These are phyloP conservation scores for Sechiopsis laciniata DNA, from an alignment of 306 rosid species.

Conservation along the genomic window DNA sequence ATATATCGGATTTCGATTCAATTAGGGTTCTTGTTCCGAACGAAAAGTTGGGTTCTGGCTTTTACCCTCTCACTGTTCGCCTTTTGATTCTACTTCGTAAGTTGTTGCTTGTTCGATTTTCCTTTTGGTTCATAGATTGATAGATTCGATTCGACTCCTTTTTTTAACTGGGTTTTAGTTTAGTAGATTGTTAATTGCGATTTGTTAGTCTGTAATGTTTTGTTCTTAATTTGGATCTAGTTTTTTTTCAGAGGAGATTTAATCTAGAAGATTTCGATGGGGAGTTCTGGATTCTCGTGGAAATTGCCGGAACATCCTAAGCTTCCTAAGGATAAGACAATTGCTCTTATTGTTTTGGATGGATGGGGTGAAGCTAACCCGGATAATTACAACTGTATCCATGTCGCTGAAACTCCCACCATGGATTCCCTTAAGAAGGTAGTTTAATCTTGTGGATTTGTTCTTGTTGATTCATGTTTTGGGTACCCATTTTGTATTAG, in stretches of 20 bases:
- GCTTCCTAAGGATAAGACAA: slow-evolving; percentile 80
- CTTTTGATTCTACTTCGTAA: not conserved
- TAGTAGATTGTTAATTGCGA: not conserved
- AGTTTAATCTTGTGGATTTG: slow-evolving; percentile 4
- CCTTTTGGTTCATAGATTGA: not conserved
- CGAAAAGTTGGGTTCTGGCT: not conserved
- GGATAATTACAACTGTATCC: slow-evolving; percentile 75
- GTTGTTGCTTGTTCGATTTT: not conserved
- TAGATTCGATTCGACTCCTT: not conserved
- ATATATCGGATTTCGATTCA: not conserved
- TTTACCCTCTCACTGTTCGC: not conserved
- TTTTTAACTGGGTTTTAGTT: not conserved
- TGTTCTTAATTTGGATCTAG: not conserved
- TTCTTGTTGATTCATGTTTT: not conserved
- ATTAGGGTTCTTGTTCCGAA: slow-evolving; percentile 6
- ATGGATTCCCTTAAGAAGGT: slow-evolving; percentile 93
- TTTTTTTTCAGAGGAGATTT: not conserved
- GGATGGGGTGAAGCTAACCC: slow-evolving; percentile 95
- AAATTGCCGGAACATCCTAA: slow-evolving; percentile 87
- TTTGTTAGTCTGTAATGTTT: not conserved
- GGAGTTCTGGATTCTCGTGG: slow-evolving; percentile 60
- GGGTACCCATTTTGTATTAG: not conserved
- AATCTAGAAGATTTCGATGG: slow-evolving; percentile 37
- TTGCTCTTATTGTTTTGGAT: slow-evolving; percentile 76
- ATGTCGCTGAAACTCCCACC: slow-evolving; percentile 76